These are phyloP conservation scores for Globisporangium abappressorium DNA, from an alignment of 352 stramenopile species.

Conservation along the genomic window DNA sequence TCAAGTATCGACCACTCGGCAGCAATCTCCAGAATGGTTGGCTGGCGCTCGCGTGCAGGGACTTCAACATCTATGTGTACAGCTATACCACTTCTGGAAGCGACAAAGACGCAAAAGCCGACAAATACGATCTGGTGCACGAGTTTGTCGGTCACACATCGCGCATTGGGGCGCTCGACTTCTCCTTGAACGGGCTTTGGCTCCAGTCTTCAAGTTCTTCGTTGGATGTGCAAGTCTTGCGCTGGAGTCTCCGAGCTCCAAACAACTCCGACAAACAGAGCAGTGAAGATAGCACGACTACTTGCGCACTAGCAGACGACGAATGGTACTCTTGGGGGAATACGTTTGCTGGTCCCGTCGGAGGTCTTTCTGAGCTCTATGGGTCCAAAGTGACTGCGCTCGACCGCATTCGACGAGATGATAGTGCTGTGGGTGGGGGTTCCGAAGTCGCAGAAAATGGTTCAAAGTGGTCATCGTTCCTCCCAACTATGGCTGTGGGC, in stretches of 20 bases:
- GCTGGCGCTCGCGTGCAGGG: slow-evolving; percentile 51
- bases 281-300: not conserved
- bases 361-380: slow-evolving; percentile 40
- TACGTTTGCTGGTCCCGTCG: slow-evolving; percentile 51
- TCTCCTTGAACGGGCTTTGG: slow-evolving; percentile 50
- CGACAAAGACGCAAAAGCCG: slow-evolving; percentile 5
- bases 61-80: slow-evolving; percentile 83
- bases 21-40: slow-evolving; percentile 14
- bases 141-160: slow-evolving; percentile 66
- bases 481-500: slow-evolving; percentile 46
- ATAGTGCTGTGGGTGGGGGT: not conserved
- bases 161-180: slow-evolving; percentile 66
- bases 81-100: slow-evolving; percentile 1
- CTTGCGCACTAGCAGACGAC: slow-evolving; percentile 33
- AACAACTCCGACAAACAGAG: not conserved
- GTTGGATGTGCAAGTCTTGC: slow-evolving; percentile 58
- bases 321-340: slow-evolving; percentile 51
- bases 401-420: slow-evolving; percentile 38
- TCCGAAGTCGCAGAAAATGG: not conserved
- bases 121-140: slow-evolving; percentile 42
- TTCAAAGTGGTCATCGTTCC: slow-evolving; percentile 36
- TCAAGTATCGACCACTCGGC: slow-evolving; percentile 45
- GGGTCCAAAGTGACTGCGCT: slow-evolving; percentile 29
- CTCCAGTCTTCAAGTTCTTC: slow-evolving; percentile 63
- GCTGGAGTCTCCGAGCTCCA: slow-evolving; percentile 46